phyloP scores from a whole-genome alignment of 345 rosid genomes.

The Eucalyptus curtisii region DNA sequence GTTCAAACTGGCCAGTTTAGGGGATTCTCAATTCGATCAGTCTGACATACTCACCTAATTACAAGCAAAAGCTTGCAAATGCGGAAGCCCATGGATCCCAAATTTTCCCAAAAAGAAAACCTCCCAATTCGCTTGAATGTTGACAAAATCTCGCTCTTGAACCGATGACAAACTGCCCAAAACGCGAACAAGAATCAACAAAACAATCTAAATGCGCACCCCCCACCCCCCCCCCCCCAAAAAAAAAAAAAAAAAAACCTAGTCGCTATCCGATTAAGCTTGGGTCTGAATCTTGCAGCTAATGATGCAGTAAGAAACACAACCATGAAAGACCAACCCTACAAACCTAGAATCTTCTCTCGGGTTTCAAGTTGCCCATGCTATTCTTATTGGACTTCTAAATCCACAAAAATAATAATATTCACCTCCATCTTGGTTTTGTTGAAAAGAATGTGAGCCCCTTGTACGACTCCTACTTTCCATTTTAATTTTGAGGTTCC shows the following conservation, averaged over 20 bases:
- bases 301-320: not conserved
- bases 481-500: not conserved
- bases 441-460: not conserved
- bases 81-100: not conserved
- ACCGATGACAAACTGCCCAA: not conserved
- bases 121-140: not conserved
- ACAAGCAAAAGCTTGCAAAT: not conserved
- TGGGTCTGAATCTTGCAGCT: not conserved
- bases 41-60: not conserved
- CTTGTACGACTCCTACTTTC: not conserved
- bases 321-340: not conserved
- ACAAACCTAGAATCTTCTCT: not conserved
- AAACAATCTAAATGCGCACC: not conserved
- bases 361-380: not conserved
- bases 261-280: not conserved
- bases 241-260: not conserved
- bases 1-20: too few relatives aligned
- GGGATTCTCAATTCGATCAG: accelerated
- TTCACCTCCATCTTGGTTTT: not conserved
- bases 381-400: too few relatives aligned
- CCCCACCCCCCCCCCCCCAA: not conserved
- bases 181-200: constrained; percentile 8
- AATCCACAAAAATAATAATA: not conserved
- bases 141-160: not conserved
- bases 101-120: not conserved